phyloP scores from a whole-genome alignment of 805 yeast genomes.

The Wickerhamiella lipophila region DNA sequence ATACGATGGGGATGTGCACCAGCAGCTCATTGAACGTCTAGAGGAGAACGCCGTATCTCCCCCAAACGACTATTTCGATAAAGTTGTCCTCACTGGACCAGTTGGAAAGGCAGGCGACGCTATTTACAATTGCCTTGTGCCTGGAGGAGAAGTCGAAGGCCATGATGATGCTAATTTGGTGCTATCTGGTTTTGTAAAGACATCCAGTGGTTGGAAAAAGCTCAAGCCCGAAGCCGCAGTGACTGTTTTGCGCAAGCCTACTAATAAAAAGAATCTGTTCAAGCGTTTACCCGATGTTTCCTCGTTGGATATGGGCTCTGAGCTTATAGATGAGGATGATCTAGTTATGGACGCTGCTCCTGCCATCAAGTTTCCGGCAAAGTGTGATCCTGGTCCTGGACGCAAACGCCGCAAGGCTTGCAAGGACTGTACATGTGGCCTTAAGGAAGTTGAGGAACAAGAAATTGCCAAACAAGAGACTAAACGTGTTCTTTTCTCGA shows the following conservation, averaged over 20 bases:
- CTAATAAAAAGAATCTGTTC: conserved; percentile 1
- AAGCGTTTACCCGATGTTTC: conserved; percentile 11
- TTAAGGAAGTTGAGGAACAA: conserved; percentile 64
- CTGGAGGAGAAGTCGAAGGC: conserved; percentile 28
- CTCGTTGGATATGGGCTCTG: conserved; percentile 34
- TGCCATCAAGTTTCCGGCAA: conserved; percentile 44
- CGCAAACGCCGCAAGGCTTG: conserved; percentile 79
- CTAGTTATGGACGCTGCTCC: conserved; percentile 31
- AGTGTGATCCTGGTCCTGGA: conserved; percentile 39
- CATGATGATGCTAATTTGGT: conserved; percentile 28
- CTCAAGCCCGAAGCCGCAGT: conserved; percentile 8
- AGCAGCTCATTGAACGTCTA: conserved; percentile 32
- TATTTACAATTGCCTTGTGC: conserved; percentile 23
- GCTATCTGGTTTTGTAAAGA: conserved; percentile 27
- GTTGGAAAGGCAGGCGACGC: conserved; percentile 21
- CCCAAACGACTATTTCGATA: conserved; percentile 21
- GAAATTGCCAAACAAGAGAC: conserved; percentile 38
- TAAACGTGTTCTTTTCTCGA: conserved; percentile 46
- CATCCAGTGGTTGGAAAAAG: conserved; percentile 19
- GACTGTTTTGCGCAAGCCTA: not conserved
- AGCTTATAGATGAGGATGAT: conserved; percentile 47
- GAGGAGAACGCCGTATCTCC: conserved; percentile 25
- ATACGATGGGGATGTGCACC: conserved; percentile 17
- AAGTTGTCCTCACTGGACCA: conserved; percentile 24
- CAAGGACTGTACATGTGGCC: conserved; percentile 95